Evolutionary conservation across 2,329 filamentous ascomycete genomes (phyloP), one percentile per base, ranked within the genome.

Genomic region (Colletotrichum somersetense): DNA sequence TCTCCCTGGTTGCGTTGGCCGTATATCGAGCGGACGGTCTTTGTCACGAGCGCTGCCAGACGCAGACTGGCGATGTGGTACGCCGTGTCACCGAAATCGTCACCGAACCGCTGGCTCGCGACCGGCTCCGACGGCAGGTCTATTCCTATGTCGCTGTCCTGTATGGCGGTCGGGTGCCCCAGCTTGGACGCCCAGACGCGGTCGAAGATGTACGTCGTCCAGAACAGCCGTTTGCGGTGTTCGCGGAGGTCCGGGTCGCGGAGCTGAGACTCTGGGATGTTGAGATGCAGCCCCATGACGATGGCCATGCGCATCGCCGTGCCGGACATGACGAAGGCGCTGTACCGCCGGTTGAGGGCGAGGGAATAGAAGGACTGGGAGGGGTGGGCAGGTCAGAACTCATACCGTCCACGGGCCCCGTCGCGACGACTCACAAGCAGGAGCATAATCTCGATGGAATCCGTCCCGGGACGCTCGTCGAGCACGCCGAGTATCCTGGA

Each of bases 141-240:
- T 5, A 85, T 81, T 38, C 83, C 78, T 1, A 87, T 86, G 33
- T 86, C 85, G 52, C 84, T 82, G 61, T 88, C 85, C 14, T 82
- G 80, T 12, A 88, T 83, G 52, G 85, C 83, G 14, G 83, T 81
- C 0, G 86, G 85, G 50, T 86, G 81, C 0, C 85, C 85, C 56
- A 87, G 80, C 46, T 86, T 85, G 0, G 85, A 84, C 4, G 83
- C 84, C 81, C 82, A 86, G 76, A 86, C 83, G 2, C 85, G 82
- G 72, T 85, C 84, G 42, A 85, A 78, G 11, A 78, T 80, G 58
- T 85, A 85, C 0, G 83, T 79, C 0, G 83, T 84, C 83, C 83
- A 85, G 79, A 81, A 85, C 0, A 85, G 76, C 4, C 83, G 78
- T 10, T 79, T 80, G 6, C 83, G 77, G 16, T 85, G 83, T 62